Base-by-base conservation (phyloP, 2,329 filamentous ascomycete genomes). In the Truncatella angustata region DNA sequence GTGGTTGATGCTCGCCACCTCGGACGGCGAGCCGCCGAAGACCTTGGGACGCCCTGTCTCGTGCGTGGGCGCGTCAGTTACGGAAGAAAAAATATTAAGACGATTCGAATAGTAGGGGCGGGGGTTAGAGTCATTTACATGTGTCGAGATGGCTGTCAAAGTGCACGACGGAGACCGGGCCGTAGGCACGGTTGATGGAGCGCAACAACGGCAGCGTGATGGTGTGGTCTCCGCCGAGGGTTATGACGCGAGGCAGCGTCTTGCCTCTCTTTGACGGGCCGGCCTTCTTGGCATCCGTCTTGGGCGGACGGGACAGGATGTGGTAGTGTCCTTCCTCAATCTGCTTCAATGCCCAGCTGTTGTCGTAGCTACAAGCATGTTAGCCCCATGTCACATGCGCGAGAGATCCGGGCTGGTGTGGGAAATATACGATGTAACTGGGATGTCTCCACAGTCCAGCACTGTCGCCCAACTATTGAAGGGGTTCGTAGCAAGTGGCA, bases 261-360 rank as follows among this genome's bases (percentile, higher is more conserved):
- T 84, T 89, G 50, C 86, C 87, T 28, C 85, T 80, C 66, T 85
- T 85, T 0, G 87, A 85, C 1, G 87, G 84, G 0, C 53, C 90
- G 1, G 73, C 70, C 63, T 85, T 82, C 45, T 84, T 69, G 3
- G 88, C 82, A 57, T 89, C 77, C 2, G 89, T 93, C 43, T 78
- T 79, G 0, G 90, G 90, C 1, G 78, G 70, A 32, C 90, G 85
- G 56, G 85, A 86, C 7, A 94, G 74, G 54, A 95, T 81, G 56
- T 78, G 80, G 68, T 88, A 86, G 71, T 95, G 90, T 7, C 90
- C 90, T 69, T 93, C 84, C 66, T 95, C 90, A 49, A 95, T 94
- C 66, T 95, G 90, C 56, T 87, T 80, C 21, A 95, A 82, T 6
- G 90, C 91, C 70, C 83, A 94, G 2, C 81, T 79, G 66, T 94